phyloP scores from a whole-genome alignment of 169 alveolate genomes.

The Plasmodium coatneyi region DNA sequence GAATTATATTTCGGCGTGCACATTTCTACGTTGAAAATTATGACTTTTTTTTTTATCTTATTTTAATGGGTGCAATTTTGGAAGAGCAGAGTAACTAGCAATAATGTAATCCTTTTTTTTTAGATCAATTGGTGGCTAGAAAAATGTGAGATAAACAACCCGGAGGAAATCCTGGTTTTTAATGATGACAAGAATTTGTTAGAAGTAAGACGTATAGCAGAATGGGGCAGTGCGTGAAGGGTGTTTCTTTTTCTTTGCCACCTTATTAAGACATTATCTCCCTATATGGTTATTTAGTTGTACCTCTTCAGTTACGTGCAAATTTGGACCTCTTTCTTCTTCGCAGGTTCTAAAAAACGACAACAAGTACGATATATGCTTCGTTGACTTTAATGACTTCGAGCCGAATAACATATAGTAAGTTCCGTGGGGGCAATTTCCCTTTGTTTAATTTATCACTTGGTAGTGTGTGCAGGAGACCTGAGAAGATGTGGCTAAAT shows the following conservation, averaged over 20 bases:
- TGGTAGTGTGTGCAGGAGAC: not conserved
- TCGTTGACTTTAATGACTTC: slow-evolving; percentile 66
- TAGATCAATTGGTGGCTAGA: slow-evolving; percentile 74
- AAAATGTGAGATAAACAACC: slow-evolving; percentile 35
- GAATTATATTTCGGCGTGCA: not conserved
- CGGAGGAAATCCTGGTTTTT: slow-evolving; percentile 59
- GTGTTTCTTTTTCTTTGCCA: not conserved
- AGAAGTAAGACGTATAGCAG: slow-evolving; percentile 13
- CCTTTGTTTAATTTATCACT: not conserved
- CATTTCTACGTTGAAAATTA: not conserved
- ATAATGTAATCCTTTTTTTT: not conserved
- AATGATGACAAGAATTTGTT: slow-evolving; percentile 54
- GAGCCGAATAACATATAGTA: slow-evolving; percentile 45
- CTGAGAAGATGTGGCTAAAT: not conserved
- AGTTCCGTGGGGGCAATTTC: not conserved
- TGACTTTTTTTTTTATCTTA: not conserved
- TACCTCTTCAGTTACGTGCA: not conserved
- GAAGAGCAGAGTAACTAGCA: not conserved
- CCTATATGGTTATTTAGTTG: not conserved
- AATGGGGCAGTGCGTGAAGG: not conserved
- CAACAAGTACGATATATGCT: slow-evolving; percentile 42
- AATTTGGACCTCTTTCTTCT: not conserved
- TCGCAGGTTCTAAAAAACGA: slow-evolving; percentile 61
- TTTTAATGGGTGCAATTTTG: not conserved
- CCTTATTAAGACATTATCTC: not conserved